Conservation (phyloP, 495 filamentous ascomycete species). For the Sabuloglossum arenarium region DNA sequence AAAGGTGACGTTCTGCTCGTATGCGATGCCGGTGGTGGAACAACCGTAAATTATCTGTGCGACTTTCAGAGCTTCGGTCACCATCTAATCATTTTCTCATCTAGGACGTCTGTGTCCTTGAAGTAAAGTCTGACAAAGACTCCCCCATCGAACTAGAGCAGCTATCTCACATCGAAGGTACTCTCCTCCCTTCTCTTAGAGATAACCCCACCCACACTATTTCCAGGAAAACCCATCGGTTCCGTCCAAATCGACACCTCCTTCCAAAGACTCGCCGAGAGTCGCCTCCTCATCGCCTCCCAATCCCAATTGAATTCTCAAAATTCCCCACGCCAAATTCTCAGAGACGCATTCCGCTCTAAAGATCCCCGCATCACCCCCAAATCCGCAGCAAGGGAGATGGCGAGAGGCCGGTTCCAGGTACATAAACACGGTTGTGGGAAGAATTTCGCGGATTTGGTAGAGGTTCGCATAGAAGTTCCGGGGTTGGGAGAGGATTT, state of each 20-base stretch:
- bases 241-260: neutral
- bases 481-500: too few relatives aligned
- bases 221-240: neutral
- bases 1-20: constrained; percentile 21
- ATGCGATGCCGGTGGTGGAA: constrained; percentile 25
- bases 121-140: neutral
- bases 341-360: too few relatives aligned
- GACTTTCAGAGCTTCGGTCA: neutral
- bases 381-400: too few relatives aligned
- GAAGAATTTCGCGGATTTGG: too few relatives aligned
- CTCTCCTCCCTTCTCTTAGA: neutral
- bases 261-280: neutral
- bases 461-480: too few relatives aligned
- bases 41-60: constrained; percentile 21
- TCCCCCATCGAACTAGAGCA: neutral
- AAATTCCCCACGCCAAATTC: too few relatives aligned
- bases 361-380: too few relatives aligned
- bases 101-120: neutral
- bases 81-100: neutral
- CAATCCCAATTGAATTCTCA: neutral
- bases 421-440: too few relatives aligned
- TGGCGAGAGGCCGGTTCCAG: too few relatives aligned
- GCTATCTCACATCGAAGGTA: neutral
- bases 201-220: neutral
- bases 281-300: neutral